These are phyloP conservation scores for Drosera capensis DNA, from an alignment of 148 eudicot species.

Conservation along the genomic window DNA sequence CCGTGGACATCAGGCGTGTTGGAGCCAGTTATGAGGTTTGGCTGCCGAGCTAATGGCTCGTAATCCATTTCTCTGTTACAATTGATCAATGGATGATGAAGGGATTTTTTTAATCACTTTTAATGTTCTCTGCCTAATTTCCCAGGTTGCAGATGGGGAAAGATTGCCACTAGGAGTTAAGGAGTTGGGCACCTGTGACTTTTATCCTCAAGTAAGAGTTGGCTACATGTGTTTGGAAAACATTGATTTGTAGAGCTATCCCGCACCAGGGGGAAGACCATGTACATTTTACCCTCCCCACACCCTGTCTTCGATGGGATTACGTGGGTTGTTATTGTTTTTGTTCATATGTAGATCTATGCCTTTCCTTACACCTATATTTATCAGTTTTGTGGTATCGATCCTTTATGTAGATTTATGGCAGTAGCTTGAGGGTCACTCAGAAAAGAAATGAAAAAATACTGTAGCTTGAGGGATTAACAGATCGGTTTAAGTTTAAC, in stretches of 20 bases:
- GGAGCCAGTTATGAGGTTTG: conserved; percentile 94
- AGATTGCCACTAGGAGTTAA: conserved; percentile 84
- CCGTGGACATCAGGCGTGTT: conserved; percentile 86
- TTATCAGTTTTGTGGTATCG: too few species aligned
- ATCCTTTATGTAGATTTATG: too few species aligned
- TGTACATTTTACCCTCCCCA: background rate
- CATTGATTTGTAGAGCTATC: too few species aligned
- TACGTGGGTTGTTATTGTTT: too few species aligned
- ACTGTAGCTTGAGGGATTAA: too few species aligned
- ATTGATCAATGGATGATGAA: background rate
- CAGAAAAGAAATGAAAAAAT: too few species aligned
- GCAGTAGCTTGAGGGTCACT: too few species aligned
- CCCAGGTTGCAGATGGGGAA: conserved; percentile 93
- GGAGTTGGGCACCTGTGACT: conserved; percentile 97
- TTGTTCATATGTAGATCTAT: too few species aligned
- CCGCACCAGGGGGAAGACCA: background rate
- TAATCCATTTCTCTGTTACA: background rate
- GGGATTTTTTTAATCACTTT: background rate
- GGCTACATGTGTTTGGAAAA: too few species aligned
- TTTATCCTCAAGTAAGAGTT: conserved; percentile 92
- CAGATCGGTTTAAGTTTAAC: too few species aligned
- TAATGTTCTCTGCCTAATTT: conserved; percentile 1
- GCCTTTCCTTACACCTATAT: too few species aligned
- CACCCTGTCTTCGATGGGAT: too few species aligned
- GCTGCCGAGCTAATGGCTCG: background rate